Evolutionary conservation across 305 asterid species (phyloP).

Genomic region (Fraxinus velutina): DNA sequence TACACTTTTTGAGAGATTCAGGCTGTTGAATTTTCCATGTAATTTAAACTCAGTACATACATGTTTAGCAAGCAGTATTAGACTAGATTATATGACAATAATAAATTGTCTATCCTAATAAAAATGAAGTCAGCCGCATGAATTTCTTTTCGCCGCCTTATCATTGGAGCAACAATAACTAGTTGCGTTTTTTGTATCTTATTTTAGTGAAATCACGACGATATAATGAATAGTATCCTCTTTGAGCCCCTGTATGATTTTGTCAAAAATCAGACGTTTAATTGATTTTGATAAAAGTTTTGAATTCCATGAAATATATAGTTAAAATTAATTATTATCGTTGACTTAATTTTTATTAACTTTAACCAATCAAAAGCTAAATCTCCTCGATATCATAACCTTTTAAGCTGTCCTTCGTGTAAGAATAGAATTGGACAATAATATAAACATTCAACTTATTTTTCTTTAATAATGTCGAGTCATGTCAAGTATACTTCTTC

Average conservation of each 20-base stretch:
- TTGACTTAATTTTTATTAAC: too few relatives aligned
- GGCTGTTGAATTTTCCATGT: neutral
- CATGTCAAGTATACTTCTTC: neutral
- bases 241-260: too few relatives aligned
- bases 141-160: neutral
- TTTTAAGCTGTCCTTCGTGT: neutral
- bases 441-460: neutral
- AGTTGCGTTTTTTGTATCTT: neutral
- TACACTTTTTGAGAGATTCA: conserved; percentile 2
- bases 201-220: neutral
- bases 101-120: neutral
- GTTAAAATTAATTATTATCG: too few relatives aligned
- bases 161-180: neutral
- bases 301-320: too few relatives aligned
- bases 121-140: neutral
- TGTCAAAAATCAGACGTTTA: too few relatives aligned
- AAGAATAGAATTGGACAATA: neutral
- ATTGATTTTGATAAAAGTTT: too few relatives aligned
- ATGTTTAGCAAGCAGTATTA: neutral
- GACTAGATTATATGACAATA: neutral
- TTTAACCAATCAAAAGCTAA: neutral
- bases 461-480: neutral
- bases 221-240: neutral
- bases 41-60: neutral
- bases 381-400: neutral